Evolutionary conservation across 1,284 basidiomycete species (phyloP).

Genomic region (Tilletia setariae): DNA sequence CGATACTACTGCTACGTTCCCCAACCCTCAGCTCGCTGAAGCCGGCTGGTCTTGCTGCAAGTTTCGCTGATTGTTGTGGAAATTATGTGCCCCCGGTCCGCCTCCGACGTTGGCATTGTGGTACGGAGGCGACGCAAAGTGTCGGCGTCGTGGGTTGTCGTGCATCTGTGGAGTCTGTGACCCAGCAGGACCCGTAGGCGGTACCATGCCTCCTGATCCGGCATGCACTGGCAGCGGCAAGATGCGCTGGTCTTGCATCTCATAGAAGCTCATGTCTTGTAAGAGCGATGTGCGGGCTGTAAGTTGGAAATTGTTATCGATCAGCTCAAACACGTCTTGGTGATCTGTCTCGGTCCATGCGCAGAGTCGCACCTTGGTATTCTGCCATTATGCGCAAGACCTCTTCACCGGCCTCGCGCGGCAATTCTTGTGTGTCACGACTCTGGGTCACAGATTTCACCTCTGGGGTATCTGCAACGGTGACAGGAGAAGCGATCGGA

Average conservation of each 20-base stretch:
- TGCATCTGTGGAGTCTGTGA: too few relatives aligned
- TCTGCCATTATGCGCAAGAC: conserved; percentile 44
- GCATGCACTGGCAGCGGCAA: too few relatives aligned
- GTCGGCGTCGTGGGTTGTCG: too few relatives aligned
- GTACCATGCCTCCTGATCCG: too few relatives aligned
- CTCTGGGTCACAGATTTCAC: conserved; percentile 51
- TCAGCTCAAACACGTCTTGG: too few relatives aligned
- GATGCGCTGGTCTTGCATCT: conserved; percentile 28
- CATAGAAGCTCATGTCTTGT: conserved; percentile 41
- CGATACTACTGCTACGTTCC: too few relatives aligned
- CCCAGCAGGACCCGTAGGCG: too few relatives aligned
- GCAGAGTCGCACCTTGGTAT: conserved; percentile 32
- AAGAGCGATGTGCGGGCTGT: conserved; percentile 20
- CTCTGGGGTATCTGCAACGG: conserved; percentile 38
- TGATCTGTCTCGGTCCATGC: too few relatives aligned
- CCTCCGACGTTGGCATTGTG: too few relatives aligned
- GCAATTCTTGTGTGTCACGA: conserved; percentile 52
- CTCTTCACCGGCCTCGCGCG: conserved; percentile 35
- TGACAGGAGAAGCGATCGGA: background rate
- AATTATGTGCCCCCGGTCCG: too few relatives aligned
- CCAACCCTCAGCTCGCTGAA: background rate
- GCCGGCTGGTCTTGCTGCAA: background rate
- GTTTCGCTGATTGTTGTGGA: background rate
- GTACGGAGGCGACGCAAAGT: too few relatives aligned
- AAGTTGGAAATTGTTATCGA: background rate